These are phyloP conservation scores for Cercospora sp. DNA, from an alignment of 2,329 filamentous ascomycete species.

Conservation along the genomic window DNA sequence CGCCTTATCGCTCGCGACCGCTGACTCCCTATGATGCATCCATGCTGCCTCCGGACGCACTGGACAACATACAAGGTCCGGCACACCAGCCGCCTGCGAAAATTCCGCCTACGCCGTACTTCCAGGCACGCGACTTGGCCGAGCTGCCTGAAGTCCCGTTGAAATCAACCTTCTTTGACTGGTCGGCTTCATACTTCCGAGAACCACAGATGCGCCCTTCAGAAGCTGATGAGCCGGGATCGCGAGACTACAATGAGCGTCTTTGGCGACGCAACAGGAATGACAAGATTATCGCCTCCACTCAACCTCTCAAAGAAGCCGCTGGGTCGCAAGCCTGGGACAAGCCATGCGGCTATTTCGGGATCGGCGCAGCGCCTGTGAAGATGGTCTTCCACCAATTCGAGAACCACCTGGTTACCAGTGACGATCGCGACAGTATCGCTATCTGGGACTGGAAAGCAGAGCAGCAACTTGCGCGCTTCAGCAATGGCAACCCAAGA, in stretches of 20 bases:
- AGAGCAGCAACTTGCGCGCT: conserved; percentile 72
- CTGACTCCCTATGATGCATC: conserved; percentile 37
- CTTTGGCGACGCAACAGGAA: conserved; percentile 92
- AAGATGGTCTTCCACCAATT: conserved; percentile 98
- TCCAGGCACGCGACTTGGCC: conserved; percentile 61
- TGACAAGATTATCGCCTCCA: conserved; percentile 86
- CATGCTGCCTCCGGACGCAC: conserved; percentile 67
- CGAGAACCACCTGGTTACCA: conserved; percentile 90
- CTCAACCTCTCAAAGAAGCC: conserved; percentile 87
- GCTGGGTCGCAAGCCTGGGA: conserved; percentile 87
- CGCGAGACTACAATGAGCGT: conserved; percentile 91
- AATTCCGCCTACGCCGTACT: conserved; percentile 77
- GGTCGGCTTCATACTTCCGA: conserved; percentile 95
- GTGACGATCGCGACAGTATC: conserved; percentile 88
- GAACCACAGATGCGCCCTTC: conserved; percentile 97
- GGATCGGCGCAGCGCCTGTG: conserved; percentile 83
- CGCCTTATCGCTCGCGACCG: conserved; percentile 47
- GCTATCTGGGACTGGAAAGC: conserved; percentile 89
- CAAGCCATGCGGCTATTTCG: conserved; percentile 76
- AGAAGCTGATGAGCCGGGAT: conserved; percentile 93
- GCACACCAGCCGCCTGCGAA: conserved; percentile 69
- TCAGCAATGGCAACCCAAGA: conserved; percentile 90
- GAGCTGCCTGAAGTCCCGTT: conserved; percentile 69
- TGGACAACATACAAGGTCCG: conserved; percentile 53
- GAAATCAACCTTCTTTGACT: conserved; percentile 82